Conservation (phyloP, 805 yeast species). For the Candida vartiovaarae region DNA sequence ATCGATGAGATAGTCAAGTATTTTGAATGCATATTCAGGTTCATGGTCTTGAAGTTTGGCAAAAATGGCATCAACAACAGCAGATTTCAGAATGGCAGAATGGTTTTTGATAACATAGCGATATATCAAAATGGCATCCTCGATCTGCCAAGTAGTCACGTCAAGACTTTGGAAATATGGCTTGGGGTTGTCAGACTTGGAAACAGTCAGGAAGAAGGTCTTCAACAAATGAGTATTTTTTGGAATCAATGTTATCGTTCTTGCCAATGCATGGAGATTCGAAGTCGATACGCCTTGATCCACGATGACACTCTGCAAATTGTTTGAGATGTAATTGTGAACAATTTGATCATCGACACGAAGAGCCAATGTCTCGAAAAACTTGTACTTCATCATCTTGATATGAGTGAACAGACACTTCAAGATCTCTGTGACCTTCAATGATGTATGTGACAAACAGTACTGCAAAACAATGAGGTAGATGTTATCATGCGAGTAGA, state of each 20-base stretch:
- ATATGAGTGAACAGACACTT: slow-evolving; percentile 13
- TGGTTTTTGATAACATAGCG: background rate
- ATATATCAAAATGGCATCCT: slow-evolving; percentile 1
- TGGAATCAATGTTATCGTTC: slow-evolving; percentile 5
- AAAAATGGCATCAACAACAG: background rate
- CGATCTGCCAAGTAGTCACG: background rate
- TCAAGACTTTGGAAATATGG: background rate
- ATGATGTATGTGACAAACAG: slow-evolving; percentile 1
- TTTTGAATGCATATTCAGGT: slow-evolving; percentile 2
- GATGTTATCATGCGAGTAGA: slow-evolving; percentile 6
- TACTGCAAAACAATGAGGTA: slow-evolving; percentile 6
- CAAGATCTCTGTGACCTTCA: slow-evolving; percentile 12
- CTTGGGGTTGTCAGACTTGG: slow-evolving; percentile 2
- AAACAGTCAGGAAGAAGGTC: slow-evolving; percentile 7
- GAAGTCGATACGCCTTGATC: slow-evolving; percentile 2
- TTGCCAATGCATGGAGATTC: slow-evolving; percentile 9
- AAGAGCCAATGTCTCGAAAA: slow-evolving; percentile 10
- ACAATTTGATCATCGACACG: slow-evolving; percentile 1
- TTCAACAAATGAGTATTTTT: slow-evolving; percentile 7
- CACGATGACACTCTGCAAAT: slow-evolving; percentile 19
- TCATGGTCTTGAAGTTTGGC: slow-evolving; percentile 2
- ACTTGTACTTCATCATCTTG: slow-evolving; percentile 10
- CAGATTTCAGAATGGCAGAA: background rate
- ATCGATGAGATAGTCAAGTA: slow-evolving; percentile 1
- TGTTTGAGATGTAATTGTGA: slow-evolving; percentile 15